Conservation (phyloP, 345 rosid genomes). For the Linum tenue region DNA sequence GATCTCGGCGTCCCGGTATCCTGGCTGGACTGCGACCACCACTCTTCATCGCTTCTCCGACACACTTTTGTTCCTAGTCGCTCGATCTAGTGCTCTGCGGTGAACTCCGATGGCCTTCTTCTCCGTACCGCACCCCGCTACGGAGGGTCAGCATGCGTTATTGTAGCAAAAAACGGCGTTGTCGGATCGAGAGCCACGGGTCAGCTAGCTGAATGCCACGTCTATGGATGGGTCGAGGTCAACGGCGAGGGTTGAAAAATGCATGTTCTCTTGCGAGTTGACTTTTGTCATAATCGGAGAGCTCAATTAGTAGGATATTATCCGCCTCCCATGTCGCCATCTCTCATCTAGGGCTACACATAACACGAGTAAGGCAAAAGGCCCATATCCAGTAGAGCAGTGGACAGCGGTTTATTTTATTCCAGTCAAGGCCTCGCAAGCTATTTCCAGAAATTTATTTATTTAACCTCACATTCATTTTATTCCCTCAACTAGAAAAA, state of each 20-base stretch:
- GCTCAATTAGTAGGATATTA: too few species aligned
- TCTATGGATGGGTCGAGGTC: conserved; percentile 18
- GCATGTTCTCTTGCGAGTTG: conserved; percentile 39
- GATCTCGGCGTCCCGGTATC: conserved; percentile 46
- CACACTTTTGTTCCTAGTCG: conserved; percentile 29
- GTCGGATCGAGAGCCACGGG: conserved; percentile 27
- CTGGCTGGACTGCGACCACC: conserved; percentile 51
- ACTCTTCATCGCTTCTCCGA: conserved; percentile 18
- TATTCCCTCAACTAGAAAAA: too few species aligned
- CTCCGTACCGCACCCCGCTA: not conserved
- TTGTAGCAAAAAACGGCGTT: conserved; percentile 27
- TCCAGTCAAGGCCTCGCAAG: too few species aligned
- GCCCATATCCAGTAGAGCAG: too few species aligned
- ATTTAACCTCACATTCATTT: too few species aligned
- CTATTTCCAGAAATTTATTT: too few species aligned
- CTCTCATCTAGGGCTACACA: too few species aligned
- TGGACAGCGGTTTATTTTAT: too few species aligned
- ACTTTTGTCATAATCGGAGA: too few species aligned
- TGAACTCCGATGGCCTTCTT: conserved; percentile 10
- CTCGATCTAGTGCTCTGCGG: conserved; percentile 48
- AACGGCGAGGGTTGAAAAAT: conserved; percentile 17
- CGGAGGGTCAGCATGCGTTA: conserved; percentile 37
- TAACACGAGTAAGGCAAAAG: too few species aligned
- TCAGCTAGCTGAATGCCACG: conserved; percentile 37
- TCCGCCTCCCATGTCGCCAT: too few species aligned